Conservation (phyloP, 2,329 filamentous ascomycete genomes). For the Aspergillus sp. region DNA sequence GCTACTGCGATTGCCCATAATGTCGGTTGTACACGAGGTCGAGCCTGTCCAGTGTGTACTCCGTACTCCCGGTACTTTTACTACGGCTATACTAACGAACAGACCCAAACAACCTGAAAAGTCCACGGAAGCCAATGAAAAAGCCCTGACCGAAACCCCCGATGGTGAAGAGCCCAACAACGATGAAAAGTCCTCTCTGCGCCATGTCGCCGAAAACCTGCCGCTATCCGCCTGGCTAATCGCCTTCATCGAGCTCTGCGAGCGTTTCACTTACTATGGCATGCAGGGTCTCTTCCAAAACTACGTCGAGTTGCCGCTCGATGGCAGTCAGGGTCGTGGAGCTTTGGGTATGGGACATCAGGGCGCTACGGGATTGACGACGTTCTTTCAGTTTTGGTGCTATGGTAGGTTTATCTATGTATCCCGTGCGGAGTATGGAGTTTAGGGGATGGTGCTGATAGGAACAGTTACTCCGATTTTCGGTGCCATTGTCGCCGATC, state of each 20-base stretch:
- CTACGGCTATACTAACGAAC: constrained; percentile 9
- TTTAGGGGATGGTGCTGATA: too few species aligned
- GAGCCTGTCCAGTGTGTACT: constrained; percentile 8
- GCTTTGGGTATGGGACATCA: constrained; percentile 38
- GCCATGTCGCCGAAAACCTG: constrained; percentile 48
- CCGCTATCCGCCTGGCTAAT: constrained; percentile 51
- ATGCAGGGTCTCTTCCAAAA: constrained; percentile 50
- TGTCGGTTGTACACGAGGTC: constrained; percentile 22
- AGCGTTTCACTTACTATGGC: constrained; percentile 54
- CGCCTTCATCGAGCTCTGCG: constrained; percentile 48
- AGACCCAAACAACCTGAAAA: constrained; percentile 13
- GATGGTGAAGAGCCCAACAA: constrained; percentile 49
- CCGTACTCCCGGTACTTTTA: not conserved
- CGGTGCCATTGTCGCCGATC: constrained; percentile 52
- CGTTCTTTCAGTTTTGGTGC: constrained; percentile 50
- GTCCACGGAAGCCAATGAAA: constrained; percentile 23
- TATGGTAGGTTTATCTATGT: constrained; percentile 29
- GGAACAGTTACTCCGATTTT: constrained; percentile 46
- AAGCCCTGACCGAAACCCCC: constrained; percentile 22
- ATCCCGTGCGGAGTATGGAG: too few species aligned
- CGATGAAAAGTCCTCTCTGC: constrained; percentile 43
- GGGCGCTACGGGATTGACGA: constrained; percentile 43
- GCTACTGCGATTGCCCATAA: constrained; percentile 5
- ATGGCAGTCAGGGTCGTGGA: constrained; percentile 33
- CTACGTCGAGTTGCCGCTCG: constrained; percentile 41